phyloP scores from a whole-genome alignment of 1,284 basidiomycete genomes.

The Irpex rosettiformis region DNA sequence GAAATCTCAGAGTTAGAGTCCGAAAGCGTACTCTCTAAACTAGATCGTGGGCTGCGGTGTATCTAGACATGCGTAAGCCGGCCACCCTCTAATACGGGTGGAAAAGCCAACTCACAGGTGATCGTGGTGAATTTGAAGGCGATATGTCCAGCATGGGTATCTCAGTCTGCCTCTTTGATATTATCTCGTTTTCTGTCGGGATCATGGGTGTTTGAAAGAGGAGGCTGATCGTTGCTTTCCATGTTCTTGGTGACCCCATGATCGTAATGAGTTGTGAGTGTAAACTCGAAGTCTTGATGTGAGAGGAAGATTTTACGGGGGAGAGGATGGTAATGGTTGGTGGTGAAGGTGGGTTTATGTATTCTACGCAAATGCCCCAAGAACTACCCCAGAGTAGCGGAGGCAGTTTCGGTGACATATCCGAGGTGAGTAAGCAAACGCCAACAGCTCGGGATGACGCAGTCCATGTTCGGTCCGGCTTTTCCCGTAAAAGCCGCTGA shows the following conservation, averaged over 20 bases:
- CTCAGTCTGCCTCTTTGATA: not conserved
- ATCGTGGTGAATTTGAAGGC: not conserved
- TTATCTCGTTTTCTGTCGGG: not conserved
- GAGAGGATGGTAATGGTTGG: not conserved
- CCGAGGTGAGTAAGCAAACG: too few species aligned
- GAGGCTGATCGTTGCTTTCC: slow-evolving; percentile 2
- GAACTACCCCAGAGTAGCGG: too few species aligned
- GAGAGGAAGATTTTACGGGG: too few species aligned
- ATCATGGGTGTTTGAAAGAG: slow-evolving; percentile 8
- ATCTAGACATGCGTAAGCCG: not conserved
- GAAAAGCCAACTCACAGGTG: slow-evolving; percentile 4
- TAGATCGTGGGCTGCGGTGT: not conserved
- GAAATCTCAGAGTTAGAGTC: not conserved
- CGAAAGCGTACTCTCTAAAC: not conserved
- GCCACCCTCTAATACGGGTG: not conserved
- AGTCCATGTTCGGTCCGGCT: not conserved
- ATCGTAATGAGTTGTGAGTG: not conserved
- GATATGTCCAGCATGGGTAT: slow-evolving; percentile 2
- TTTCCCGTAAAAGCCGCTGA: too few species aligned
- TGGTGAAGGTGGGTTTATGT: not conserved
- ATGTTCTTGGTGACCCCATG: not conserved
- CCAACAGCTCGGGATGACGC: not conserved
- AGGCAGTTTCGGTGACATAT: too few species aligned
- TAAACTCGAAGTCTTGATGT: not conserved
- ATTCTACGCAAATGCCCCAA: not conserved